These are phyloP conservation scores for Talaromyces albobiverticillius DNA, from an alignment of 2,329 filamentous ascomycete genomes.

Conservation along the genomic window DNA sequence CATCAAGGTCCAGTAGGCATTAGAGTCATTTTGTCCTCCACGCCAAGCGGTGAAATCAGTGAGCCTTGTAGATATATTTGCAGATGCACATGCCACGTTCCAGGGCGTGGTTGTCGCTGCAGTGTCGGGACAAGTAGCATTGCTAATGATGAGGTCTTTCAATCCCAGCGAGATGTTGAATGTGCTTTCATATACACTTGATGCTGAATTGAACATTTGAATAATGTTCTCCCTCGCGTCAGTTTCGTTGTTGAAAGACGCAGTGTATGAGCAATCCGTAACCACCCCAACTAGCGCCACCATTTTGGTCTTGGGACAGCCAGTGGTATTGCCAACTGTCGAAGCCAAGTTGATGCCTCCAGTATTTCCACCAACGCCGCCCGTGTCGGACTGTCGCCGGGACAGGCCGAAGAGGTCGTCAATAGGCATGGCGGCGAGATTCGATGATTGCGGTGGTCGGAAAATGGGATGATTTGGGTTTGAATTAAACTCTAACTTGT, in stretches of 20 bases:
- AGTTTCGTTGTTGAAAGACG: slow-evolving; percentile 60
- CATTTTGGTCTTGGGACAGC: slow-evolving; percentile 85
- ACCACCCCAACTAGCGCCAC: slow-evolving; percentile 90
- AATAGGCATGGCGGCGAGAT: slow-evolving; percentile 61
- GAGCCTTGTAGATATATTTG: slow-evolving; percentile 69
- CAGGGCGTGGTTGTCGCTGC: slow-evolving; percentile 68
- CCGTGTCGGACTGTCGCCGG: slow-evolving; percentile 66
- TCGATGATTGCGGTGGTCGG: slow-evolving; percentile 51
- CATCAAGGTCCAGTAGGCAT: slow-evolving; percentile 91
- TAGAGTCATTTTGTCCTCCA: slow-evolving; percentile 70
- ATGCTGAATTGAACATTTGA: slow-evolving; percentile 78
- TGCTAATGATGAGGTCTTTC: slow-evolving; percentile 75
- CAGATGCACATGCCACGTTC: slow-evolving; percentile 68
- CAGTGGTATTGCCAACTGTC: slow-evolving; percentile 76
- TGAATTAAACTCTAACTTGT: slow-evolving; percentile 77
- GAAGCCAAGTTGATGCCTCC: slow-evolving; percentile 73
- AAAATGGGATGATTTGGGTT: slow-evolving; percentile 67
- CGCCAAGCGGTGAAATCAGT: slow-evolving; percentile 90
- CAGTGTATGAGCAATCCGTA: slow-evolving; percentile 85
- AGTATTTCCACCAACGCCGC: slow-evolving; percentile 68
- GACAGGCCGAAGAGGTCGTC: slow-evolving; percentile 64
- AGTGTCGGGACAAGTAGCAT: slow-evolving; percentile 66
- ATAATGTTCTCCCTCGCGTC: slow-evolving; percentile 75
- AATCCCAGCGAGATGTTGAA: slow-evolving; percentile 96
- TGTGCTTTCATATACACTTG: slow-evolving; percentile 78